Evolutionary conservation across 2,329 filamentous ascomycete species (phyloP), one percentile per base, ranked within the genome.

Genomic region (Colletotrichum camelliae): DNA sequence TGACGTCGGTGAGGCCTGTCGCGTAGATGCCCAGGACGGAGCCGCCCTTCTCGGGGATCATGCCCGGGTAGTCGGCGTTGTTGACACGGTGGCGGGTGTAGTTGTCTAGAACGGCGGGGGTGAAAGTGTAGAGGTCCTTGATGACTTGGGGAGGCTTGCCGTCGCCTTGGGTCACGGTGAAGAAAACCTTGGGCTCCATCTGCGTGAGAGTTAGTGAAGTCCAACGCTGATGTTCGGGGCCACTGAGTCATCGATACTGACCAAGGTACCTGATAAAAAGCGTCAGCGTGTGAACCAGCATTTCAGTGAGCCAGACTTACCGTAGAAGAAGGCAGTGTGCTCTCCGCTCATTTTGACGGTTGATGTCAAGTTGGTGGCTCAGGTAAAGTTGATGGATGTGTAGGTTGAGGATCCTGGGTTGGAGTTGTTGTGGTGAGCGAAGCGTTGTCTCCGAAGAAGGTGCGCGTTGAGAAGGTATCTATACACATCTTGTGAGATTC

Each of bases 161-260:
- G 10, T 86, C 85, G 78, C 92, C 91, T 85, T 96, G 95, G 84
- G 95, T 95, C 58, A 98, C 96, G 39, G 94, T 94, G 86, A 94
- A 94, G 79, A 98, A 95, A 80, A 98, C 93, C 81, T 94, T 91
- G 0, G 94, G 92, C n/a, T 93, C 94, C 96, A 98, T 98, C 86
- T 87, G 33, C 31, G 62, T 8, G 1, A 8, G 16, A 43, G 21
- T 9, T 33, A 68, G 76, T 81, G 75, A 83, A 16, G 18, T 70
- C 21, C 21, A 37, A 62, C 29, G n/a, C 10, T 21, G 29, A 61
- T 62, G 9, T 33, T 29, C 18, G 21, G 12, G 24, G 9, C 3
- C 66, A 15, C 7, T 18, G 18, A n/a, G 33, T 18, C 35, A 16
- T 16, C 13, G 21, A 29, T 18, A 52, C 78, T 55, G 80, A 86